Base-by-base conservation (phyloP, 257 asterid genomes). In the Hygrophila difformis region DNA sequence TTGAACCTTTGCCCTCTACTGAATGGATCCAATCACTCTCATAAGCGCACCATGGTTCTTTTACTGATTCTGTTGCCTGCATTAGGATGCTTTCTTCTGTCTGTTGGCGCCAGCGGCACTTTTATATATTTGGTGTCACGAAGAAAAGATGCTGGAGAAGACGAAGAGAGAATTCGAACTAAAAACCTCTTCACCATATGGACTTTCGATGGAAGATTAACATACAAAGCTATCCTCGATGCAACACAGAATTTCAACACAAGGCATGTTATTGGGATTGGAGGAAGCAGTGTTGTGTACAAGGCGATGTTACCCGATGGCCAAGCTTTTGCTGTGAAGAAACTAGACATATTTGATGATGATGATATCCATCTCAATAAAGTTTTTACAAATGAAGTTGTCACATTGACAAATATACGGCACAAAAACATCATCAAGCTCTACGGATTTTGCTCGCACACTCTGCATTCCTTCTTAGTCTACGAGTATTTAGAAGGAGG, bases 351-450 rank as follows among this genome's bases (percentile, higher is more conserved):
- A 12, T 9, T 49, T 17, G 71, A 56, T 4, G 52, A 18, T 18
- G 49, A 18, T 21, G 18, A 13, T 8, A 19, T 21, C n/a, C 18
- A 9, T 1, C 22, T 37, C 4, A 7, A 9, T 0, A 63, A 44
- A 21, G 4, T 57, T n/a, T 68, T 72, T 37, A 18, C 39, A 12
- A 64, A 49, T 22, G 79, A 68, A 35, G 54, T 72, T 15, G 28
- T 36, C 8, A 28, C 60, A 17, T 17, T 68, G 43, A 60, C 72
- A 21, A 33, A 43, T 36, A 51, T 68, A 36, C 47, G 66, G 1
- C 76, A 73, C 31, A 28, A 63, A 1, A 64, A 61, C 31, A 64
- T 73, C 28, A 60, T 73, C 55, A 72, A 54, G 40, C 59, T 72
- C 5, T 40, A 56, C 18, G 79, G 76, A 7, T 70, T 39, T 18